Percentiles rank a stretch among this genome's conserved stretches.
These are phyloP conservation scores for Monilinia fructigena DNA, from an alignment of 2,329 filamentous ascomycete genomes.

Conservation along the genomic window DNA sequence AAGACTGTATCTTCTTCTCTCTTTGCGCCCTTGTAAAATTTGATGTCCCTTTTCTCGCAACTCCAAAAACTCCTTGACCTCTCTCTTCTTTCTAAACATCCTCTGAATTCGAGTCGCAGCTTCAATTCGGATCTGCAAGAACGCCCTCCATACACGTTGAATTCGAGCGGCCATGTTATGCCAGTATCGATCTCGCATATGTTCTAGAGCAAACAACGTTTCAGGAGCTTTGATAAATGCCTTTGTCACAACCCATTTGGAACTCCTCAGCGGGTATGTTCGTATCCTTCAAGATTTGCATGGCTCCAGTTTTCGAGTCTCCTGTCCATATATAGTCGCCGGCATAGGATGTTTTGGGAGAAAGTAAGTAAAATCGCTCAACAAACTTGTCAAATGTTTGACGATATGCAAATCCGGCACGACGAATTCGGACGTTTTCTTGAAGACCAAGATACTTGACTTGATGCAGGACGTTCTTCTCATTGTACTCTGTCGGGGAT, in stretches of 20 bases:
- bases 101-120: constrained; percentile 91
- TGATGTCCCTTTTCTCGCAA: constrained; percentile 84
- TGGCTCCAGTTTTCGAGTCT: constrained; percentile 80
- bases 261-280: constrained; percentile 94
- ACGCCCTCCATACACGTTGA: constrained; percentile 95
- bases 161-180: constrained; percentile 99
- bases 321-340: constrained; percentile 97
- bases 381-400: constrained; percentile 98
- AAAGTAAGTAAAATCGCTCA: constrained; percentile 92
- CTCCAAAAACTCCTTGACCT: constrained; percentile 84
- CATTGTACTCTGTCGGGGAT: constrained; percentile 88
- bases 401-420: constrained; percentile 94
- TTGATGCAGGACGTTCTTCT: constrained; percentile 90
- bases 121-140: constrained; percentile 87
- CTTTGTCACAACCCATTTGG: constrained; percentile 92
- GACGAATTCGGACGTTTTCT: constrained; percentile 95
- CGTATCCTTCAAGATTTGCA: constrained; percentile 92
- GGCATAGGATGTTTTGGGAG: constrained; percentile 90
- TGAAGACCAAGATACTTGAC: constrained; percentile 99
- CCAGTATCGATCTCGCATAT: constrained; percentile 98
- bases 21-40: constrained; percentile 80
- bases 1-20: constrained; percentile 86
- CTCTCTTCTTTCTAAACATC: constrained; percentile 92
- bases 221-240: constrained; percentile 98
- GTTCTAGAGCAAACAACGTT: constrained; percentile 92